These are phyloP conservation scores for Papiliotrema laurentii DNA, from an alignment of 1,284 basidiomycete species.

Conservation along the genomic window DNA sequence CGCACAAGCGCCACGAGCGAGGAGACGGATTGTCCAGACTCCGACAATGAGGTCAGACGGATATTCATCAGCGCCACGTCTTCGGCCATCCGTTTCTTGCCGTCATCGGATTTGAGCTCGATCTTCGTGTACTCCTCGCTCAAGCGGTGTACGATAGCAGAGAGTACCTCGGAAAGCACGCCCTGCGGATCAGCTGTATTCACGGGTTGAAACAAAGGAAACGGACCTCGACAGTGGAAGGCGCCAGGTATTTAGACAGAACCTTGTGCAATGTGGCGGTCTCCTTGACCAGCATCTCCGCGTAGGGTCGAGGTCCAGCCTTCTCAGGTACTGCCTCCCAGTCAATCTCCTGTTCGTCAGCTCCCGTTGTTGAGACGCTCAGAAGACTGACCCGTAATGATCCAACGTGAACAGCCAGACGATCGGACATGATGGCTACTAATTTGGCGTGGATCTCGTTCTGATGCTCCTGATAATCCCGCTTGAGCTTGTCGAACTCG, in stretches of 20 bases:
- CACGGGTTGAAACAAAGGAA: neutral
- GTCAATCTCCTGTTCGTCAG: constrained; percentile 58
- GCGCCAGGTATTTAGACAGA: constrained; percentile 79
- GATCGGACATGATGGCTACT: constrained; percentile 96
- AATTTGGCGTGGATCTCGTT: constrained; percentile 98
- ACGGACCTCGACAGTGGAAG: constrained; percentile 71
- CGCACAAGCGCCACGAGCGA: constrained; percentile 70
- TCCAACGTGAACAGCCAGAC: constrained; percentile 72
- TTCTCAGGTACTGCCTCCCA: constrained; percentile 63
- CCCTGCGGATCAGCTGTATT: constrained; percentile 51
- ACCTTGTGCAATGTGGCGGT: constrained; percentile 96
- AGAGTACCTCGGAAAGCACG: constrained; percentile 88
- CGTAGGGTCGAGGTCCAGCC: constrained; percentile 60
- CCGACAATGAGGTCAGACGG: constrained; percentile 62
- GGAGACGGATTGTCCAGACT: constrained; percentile 56
- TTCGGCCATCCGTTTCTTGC: constrained; percentile 70
- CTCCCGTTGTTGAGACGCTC: neutral
- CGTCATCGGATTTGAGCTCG: constrained; percentile 71
- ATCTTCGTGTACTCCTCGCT: constrained; percentile 77
- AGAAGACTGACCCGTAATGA: constrained; percentile 31
- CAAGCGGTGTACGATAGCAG: constrained; percentile 81
- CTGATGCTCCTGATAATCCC: constrained; percentile 99
- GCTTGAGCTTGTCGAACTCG: constrained; percentile 96
- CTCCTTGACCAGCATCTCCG: constrained; percentile 89
- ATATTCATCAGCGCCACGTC: constrained; percentile 72